These are phyloP conservation scores for Septoria petroselini DNA, from an alignment of 2,329 filamentous ascomycete genomes.

Conservation along the genomic window DNA sequence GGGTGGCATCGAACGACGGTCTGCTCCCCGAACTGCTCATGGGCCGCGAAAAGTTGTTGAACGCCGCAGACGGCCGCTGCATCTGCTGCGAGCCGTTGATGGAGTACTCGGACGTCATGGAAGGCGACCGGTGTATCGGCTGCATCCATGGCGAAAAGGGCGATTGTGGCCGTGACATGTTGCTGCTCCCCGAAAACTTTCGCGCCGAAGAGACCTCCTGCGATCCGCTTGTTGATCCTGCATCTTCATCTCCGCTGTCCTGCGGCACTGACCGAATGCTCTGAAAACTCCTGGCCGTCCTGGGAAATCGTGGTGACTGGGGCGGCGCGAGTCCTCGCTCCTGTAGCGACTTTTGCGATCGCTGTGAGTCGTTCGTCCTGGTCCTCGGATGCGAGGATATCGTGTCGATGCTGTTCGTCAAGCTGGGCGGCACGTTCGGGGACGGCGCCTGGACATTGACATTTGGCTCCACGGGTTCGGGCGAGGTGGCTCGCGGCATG, in stretches of 20 bases:
- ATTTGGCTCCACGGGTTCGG: conserved; percentile 46
- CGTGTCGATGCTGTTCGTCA: conserved; percentile 38
- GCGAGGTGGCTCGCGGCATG: conserved; percentile 46
- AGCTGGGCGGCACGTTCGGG: conserved; percentile 38
- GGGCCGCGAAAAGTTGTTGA: conserved; percentile 84
- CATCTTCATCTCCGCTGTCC: conserved; percentile 64
- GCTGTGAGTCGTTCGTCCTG: conserved; percentile 39
- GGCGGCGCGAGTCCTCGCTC: conserved; percentile 35
- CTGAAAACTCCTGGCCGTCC: conserved; percentile 43
- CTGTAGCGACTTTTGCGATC: conserved; percentile 30
- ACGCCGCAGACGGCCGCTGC: conserved; percentile 20
- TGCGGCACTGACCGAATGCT: conserved; percentile 47
- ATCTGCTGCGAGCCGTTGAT: conserved; percentile 47
- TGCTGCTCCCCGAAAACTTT: conserved; percentile 73
- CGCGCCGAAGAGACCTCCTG: conserved; percentile 63
- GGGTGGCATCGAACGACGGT: conserved; percentile 38
- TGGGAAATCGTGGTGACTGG: conserved; percentile 40
- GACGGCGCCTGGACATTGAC: conserved; percentile 45
- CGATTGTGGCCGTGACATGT: conserved; percentile 58
- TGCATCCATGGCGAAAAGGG: conserved; percentile 62
- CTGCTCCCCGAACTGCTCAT: conserved; percentile 63
- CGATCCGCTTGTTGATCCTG: conserved; percentile 54
- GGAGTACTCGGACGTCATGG: conserved; percentile 77
- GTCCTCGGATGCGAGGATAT: conserved; percentile 42
- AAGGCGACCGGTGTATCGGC: conserved; percentile 72